Conservation (phyloP, 2,329 filamentous ascomycete genomes). For the Massarina eburnea region DNA sequence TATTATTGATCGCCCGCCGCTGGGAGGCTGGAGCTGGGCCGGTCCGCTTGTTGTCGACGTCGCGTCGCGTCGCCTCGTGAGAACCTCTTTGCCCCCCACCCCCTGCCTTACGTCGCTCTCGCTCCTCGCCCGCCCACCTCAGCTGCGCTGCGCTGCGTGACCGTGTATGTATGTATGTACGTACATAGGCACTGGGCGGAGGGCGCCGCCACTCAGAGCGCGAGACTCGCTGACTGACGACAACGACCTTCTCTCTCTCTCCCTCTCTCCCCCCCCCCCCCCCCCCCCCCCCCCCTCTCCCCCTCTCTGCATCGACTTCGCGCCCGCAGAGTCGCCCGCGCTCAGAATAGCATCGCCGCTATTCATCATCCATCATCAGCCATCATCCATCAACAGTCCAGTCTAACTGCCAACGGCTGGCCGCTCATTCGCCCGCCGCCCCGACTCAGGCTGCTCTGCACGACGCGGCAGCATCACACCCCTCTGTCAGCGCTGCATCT, state of each 20-base stretch:
- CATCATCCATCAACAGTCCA: too few relatives aligned
- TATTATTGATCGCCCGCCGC: background rate
- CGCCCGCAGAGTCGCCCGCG: too few relatives aligned
- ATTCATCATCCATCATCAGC: too few relatives aligned
- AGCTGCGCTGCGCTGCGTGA: too few relatives aligned
- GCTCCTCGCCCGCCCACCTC: too few relatives aligned
- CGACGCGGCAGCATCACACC: slow-evolving; percentile 12
- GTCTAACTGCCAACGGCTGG: too few relatives aligned
- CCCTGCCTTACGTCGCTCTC: slow-evolving; percentile 1
- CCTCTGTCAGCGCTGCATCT: slow-evolving; percentile 9
- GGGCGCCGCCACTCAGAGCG: slow-evolving; percentile 10
- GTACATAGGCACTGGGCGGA: too few relatives aligned
- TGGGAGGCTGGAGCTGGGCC: background rate
- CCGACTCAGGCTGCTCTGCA: slow-evolving; percentile 1
- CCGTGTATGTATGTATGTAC: too few relatives aligned
- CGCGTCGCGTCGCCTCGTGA: background rate
- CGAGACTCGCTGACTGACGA: slow-evolving; percentile 1
- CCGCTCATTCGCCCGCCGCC: too few relatives aligned
- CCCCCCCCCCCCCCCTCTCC: background rate
- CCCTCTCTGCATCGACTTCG: background rate
- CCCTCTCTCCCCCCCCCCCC: background rate
- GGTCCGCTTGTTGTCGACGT: background rate
- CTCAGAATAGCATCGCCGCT: too few relatives aligned
- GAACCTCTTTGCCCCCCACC: background rate
- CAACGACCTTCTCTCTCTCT: background rate